phyloP scores from a whole-genome alignment of 1,284 basidiomycete genomes.

The Marasmius fiardii region DNA sequence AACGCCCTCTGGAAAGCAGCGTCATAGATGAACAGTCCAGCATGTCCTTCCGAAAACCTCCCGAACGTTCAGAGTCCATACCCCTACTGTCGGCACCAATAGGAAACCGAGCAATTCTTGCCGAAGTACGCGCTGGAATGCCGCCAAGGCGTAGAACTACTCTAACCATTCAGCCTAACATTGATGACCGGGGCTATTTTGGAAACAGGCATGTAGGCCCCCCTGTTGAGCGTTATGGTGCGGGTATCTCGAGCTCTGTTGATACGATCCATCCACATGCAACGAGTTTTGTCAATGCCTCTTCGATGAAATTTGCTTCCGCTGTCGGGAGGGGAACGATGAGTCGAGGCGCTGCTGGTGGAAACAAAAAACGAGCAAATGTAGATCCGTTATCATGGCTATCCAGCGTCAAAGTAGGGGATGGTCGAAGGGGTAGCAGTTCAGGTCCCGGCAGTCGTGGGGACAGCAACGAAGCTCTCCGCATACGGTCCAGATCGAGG shows the following conservation, averaged over 20 bases:
- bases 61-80: conserved; percentile 32
- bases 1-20: conserved; percentile 19
- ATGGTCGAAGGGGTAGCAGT: conserved; percentile 39
- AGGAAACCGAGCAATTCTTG: conserved; percentile 62
- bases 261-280: background rate
- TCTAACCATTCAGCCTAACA: background rate
- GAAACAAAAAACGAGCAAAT: conserved; percentile 39
- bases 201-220: background rate
- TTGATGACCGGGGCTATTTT: background rate
- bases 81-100: conserved; percentile 60
- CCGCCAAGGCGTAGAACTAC: conserved; percentile 26
- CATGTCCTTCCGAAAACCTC: conserved; percentile 48
- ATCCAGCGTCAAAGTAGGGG: conserved; percentile 61
- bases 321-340: conserved; percentile 38
- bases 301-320: background rate
- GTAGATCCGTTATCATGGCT: conserved; percentile 72
- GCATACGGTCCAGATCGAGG: conserved; percentile 30
- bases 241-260: background rate
- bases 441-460: conserved; percentile 49
- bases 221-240: background rate
- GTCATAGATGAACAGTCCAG: conserved; percentile 15
- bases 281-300: background rate
- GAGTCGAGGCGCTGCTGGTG: conserved; percentile 52
- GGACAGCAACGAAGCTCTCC: conserved; percentile 39
- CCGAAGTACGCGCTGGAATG: conserved; percentile 60